Conservation (phyloP, 2,329 filamentous ascomycete genomes). For the Chaetomiaceae sp. region DNA sequence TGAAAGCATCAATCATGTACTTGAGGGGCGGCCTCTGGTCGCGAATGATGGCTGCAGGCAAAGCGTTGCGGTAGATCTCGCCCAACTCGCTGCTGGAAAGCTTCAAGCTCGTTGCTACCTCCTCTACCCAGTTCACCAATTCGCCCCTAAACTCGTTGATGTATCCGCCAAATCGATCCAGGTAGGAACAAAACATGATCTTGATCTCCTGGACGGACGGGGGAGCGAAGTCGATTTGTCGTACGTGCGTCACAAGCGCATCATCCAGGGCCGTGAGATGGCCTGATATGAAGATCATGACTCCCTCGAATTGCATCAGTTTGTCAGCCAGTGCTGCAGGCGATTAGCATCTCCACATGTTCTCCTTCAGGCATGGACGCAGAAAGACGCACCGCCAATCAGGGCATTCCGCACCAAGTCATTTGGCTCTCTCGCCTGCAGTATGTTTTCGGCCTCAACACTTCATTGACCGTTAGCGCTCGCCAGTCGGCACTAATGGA, state of each 20-base stretch:
- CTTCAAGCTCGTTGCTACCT: neutral
- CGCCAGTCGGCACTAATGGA: neutral
- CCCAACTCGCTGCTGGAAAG: neutral
- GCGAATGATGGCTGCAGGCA: neutral
- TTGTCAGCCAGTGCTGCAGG: neutral
- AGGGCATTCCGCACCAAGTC: neutral
- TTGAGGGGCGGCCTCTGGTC: neutral
- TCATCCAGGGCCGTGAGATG: neutral
- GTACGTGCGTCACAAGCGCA: neutral
- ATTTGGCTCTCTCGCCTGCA: neutral
- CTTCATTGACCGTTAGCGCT: neutral
- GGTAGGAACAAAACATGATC: neutral
- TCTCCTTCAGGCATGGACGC: neutral
- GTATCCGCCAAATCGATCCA: neutral
- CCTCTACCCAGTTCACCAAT: neutral
- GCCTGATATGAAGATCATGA: neutral
- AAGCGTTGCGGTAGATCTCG: neutral
- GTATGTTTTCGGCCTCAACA: neutral
- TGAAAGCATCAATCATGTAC: neutral
- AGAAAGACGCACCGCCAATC: neutral
- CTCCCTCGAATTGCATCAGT: neutral
- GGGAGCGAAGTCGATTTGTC: neutral
- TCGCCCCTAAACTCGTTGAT: neutral
- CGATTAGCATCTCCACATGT: neutral
- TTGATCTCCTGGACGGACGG: neutral